Evolutionary conservation across 75 land plant genomes (phyloP), one percentile per base, ranked within the genome.

Genomic region (Selaginella tamariscina): DNA sequence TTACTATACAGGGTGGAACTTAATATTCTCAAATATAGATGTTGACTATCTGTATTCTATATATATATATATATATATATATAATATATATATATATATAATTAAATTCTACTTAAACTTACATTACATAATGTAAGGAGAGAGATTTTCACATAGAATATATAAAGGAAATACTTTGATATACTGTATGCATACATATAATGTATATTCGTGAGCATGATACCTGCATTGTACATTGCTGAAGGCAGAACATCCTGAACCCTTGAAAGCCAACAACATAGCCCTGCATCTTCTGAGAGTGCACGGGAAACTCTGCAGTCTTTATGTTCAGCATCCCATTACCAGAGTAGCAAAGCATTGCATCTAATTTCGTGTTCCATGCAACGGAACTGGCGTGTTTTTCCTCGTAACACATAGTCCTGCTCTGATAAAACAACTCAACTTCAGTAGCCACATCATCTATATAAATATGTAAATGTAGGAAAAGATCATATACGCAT

Each of bases 191-290:
- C n/a, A n/a, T n/a, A n/a, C n/a, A n/a, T n/a, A n/a, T n/a, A n/a
- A n/a, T n/a, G n/a, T n/a, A n/a, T n/a, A n/a, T n/a, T n/a, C n/a
- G n/a, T n/a, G n/a, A n/a, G n/a, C n/a, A n/a, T n/a, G n/a, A n/a
- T 57, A 77, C 79, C 75, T 77, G 75, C 76, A 77, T 77, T 21
- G 79, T 54, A 23, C 56, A 68, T 15, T 77, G 68, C 30, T 77
- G 71, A 18, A 77, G 66, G 75, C 79, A 72, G 54, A 77, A 77
- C 22, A 77, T 39, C 69, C 66, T 77, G 33, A 75, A 73, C 27
- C 79, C 79, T 72, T 77, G 79, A 33, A 77, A 73, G 31, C 79
- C 79, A 69, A 77, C 79, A 20, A 77, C 79, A 73, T 77, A 72
- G 22, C 79, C 75, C 59, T 73, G 70, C 27, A 77, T 54, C 32